Conservation (phyloP, 1,284 basidiomycete genomes). For the Cryptococcus sp. region DNA sequence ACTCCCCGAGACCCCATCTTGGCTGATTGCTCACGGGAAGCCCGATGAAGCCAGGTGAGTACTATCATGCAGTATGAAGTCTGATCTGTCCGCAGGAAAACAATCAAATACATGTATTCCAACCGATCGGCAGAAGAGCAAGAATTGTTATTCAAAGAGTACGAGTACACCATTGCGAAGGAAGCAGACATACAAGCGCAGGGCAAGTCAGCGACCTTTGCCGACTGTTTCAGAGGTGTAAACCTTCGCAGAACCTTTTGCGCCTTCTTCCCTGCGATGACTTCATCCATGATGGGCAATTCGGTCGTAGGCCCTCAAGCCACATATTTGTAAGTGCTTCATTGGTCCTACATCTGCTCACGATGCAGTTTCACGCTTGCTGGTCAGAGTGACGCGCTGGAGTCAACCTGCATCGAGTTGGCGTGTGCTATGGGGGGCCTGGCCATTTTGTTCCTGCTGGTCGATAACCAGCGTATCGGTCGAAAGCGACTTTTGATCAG, state of each 20-base stretch:
- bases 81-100: slow-evolving; percentile 2
- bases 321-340: no score
- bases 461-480: neutral
- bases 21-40: slow-evolving; percentile 53
- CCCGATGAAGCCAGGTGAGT: slow-evolving; percentile 48
- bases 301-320: no score
- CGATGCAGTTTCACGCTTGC: no score
- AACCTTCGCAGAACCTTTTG: slow-evolving; percentile 43
- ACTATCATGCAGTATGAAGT: no score
- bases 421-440: no score
- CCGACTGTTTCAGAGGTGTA: slow-evolving; percentile 49
- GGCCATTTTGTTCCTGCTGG: neutral
- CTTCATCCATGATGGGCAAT: neutral
- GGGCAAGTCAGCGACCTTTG: slow-evolving; percentile 2
- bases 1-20: slow-evolving; percentile 45
- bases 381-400: no score
- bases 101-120: slow-evolving; percentile 43
- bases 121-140: slow-evolving; percentile 35
- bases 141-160: slow-evolving; percentile 29
- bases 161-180: slow-evolving; percentile 23
- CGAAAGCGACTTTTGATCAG: neutral
- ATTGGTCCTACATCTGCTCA: no score
- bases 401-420: no score
- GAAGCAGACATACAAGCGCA: slow-evolving; percentile 14
- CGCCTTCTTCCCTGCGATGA: neutral